Base-by-base conservation (phyloP, 371 early-diverging fungal genomes). In the Entomophthora muscae region DNA sequence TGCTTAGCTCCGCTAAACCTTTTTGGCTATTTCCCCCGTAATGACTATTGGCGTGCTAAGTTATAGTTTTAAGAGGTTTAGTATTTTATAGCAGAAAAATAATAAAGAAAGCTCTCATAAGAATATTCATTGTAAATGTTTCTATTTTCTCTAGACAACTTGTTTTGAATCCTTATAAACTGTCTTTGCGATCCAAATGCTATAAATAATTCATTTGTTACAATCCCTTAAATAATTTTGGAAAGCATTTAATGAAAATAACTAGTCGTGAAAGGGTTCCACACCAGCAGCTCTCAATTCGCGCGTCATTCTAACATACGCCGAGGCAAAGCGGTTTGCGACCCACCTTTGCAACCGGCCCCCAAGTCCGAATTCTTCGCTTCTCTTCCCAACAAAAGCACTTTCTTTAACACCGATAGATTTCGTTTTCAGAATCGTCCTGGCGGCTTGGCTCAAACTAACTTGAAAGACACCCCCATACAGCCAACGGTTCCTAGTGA, bases 331-430 rank as follows among this genome's bases (percentile, higher is more conserved):
- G 2, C 33, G 7, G 61, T 61, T 12, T 12, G 2, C 42, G 61
- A 61, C 10, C 42, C 61, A 17, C 61, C 61, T n/a, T 26, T 32
- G 24, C 17, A 61, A 13, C 61, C 61, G 2, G 61, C 61, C 13
- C 61, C 61, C 17, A 61, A 33, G n/a, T 33, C 42, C 13, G 42
- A 31, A 33, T 61, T 61, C 42, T 61, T 61, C 52, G 42, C 21
- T 21, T 12, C 2, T 3, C 31, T 61, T 26, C 61, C 61, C 22
- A 61, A 3, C 29, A 31, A 21, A n/a, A 13, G 12, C 23, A 58
- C 23, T 21, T 27, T 22, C 26, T 23, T 27, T 66, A 22, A 65
- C 57, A 31, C 67, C 69, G 61, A 64, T 72, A 63, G 72, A 70
- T 53, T 76, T 73, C 33, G 69, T 51, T 51, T n/a, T 27, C 42